Base-by-base conservation (phyloP, 306 rosid species). In the Macrotyloma uniflorum region DNA sequence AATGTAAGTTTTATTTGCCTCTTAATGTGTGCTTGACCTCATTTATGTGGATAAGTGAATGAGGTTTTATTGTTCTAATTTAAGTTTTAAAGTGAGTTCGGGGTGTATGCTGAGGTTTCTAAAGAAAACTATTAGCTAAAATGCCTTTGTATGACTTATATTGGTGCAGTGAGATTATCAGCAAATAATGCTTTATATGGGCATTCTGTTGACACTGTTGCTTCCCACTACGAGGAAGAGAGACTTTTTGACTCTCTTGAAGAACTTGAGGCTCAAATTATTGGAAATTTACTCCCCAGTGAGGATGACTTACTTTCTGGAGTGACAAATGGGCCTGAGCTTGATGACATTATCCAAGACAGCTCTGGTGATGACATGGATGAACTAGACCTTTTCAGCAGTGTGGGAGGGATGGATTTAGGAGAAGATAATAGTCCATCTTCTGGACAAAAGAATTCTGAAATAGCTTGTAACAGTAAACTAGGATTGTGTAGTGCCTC, bases 331-430 rank as follows among this genome's bases (percentile, higher is more conserved):
- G 77, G 47, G 71, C 55, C 23, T 36, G 76, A 66, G 72, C 55
- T 33, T 26, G 76, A 66, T 4, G 57, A 33, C 30, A 26, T 43
- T 49, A 19, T 55, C 68, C 70, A 43, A n/a, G 83, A 35, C 54
- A 77, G 66, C 14, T 3, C 49, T 0, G 13, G 70, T 24, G 91
- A 90, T 69, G 94, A 90, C 80, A 72, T 82, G 82, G 90, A 86
- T 72, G 94, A 89, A 26, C 80, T 83, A 57, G 94, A 91, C 63
- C 67, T 90, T 63, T 90, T 88, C 54, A 83, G 72, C 43, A 90
- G 94, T 82, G 85, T 87, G 67, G 94, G 97, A 35, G 93, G 94
- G 73, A 82, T 91, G 90, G 94, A 91, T 33, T 74, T 91, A 63
- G 94, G 88, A 84, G 70, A 45, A 32, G 91, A 86, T 61, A 89